Evolutionary conservation across 305 asterid genomes (phyloP).

Genomic region (Lippia alba): DNA sequence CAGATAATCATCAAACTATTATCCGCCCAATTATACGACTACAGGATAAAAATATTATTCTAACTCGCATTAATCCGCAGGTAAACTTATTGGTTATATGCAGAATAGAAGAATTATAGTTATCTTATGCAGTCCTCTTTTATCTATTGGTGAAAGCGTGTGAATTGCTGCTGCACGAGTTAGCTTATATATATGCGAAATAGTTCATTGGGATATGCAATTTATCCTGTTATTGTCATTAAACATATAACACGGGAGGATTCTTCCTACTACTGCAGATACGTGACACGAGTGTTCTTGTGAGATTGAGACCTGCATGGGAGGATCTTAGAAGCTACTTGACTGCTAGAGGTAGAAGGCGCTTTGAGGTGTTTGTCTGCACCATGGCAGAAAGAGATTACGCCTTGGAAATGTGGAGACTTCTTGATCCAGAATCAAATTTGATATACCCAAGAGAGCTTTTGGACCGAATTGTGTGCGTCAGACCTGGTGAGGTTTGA

Average conservation of each 20-base stretch:
- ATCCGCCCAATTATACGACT: conserved; percentile 67
- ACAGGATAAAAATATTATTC: conserved; percentile 68
- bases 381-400: conserved; percentile 84
- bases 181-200: conserved; percentile 8
- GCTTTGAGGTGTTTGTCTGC: conserved; percentile 77
- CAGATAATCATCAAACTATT: conserved; percentile 63
- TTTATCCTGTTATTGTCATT: not conserved
- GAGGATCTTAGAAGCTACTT: conserved; percentile 74
- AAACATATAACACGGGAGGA: conserved; percentile 7
- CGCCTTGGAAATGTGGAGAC: conserved; percentile 83
- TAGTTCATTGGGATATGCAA: not conserved
- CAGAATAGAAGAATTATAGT: not conserved
- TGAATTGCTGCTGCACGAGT: not conserved
- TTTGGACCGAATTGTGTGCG: conserved; percentile 71
- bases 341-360: conserved; percentile 72
- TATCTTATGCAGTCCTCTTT: not conserved
- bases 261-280: conserved; percentile 42
- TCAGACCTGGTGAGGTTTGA: conserved; percentile 63
- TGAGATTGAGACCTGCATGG: conserved; percentile 81
- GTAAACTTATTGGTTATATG: conserved; percentile 37
- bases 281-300: conserved; percentile 78
- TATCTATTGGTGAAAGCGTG: not conserved
- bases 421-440: conserved; percentile 76
- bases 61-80: conserved; percentile 69
- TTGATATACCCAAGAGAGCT: conserved; percentile 59